Evolutionary conservation across 768 basidiomycete species (phyloP), one percentile per base, ranked within the genome.

Genomic region (Leccinum uliginosum): DNA sequence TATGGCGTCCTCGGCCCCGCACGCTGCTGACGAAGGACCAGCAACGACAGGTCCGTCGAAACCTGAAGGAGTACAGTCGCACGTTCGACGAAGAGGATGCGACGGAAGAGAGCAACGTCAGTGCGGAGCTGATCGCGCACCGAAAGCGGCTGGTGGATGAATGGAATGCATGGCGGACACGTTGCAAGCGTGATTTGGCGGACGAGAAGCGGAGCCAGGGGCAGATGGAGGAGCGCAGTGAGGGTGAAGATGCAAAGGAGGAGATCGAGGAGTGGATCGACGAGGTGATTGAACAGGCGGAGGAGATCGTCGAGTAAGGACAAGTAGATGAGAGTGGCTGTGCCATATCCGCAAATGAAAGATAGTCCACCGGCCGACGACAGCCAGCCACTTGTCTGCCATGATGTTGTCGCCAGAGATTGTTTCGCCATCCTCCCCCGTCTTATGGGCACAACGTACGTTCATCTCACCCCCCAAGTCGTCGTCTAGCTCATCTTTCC

Each of bases 11-110:
- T 24, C 87, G 97, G n/a, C 93, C 97, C 4, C 83, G 85, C 11
- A 89, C 91, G 3, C 75, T 98, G 51, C 79, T 99, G 56, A 80
- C 85, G 49, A 92, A 89, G 69, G 94, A 97, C 51, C 85, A 93
- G 58, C 93, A 97, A 67, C 86, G 86, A 61, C 83, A 82, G 51
- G 84, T 99, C 56, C 83, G 92, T 58, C 88, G 85, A 74, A 96
- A 92, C 69, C 80, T 98, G 62, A 85, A 88, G 56, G 95, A 98
- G 72, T 96, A 86, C 78, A 91, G 91, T 65, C 84, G 92, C 12
- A 74, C 79, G 32, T 99, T 98, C 71, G 97, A 99, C 53, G 96
- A 98, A 74, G 93, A 97, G 66, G 97, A 98, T 71, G 93, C 93
- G 24, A 85, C 90, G 19, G 94, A 98, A 70, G 94, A 96, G 75